Evolutionary conservation across 2,329 filamentous ascomycete genomes (phyloP).

Genomic region (Aspergillus ibericus): DNA sequence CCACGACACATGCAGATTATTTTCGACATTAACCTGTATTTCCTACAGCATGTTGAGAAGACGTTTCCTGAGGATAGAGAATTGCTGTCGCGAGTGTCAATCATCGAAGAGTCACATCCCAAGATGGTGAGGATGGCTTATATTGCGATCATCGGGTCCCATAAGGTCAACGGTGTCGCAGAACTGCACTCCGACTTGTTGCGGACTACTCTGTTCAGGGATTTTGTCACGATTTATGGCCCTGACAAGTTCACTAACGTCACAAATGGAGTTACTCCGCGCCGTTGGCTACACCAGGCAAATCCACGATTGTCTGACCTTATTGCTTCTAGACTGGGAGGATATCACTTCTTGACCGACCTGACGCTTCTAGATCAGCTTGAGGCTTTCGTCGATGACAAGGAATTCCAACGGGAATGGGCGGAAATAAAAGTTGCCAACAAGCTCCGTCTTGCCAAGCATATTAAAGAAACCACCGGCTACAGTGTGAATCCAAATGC

Average conservation of each 20-base stretch:
- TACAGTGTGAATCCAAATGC: constrained; percentile 82
- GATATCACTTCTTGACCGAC: constrained; percentile 84
- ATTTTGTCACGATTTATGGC: constrained; percentile 93
- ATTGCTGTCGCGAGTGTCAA: constrained; percentile 81
- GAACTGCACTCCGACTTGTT: constrained; percentile 97
- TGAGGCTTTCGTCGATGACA: constrained; percentile 80
- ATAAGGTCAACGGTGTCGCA: constrained; percentile 98
- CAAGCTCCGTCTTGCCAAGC: constrained; percentile 87
- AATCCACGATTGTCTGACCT: constrained; percentile 90
- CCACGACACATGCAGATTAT: constrained; percentile 96
- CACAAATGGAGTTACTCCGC: constrained; percentile 94
- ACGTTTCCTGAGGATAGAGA: constrained; percentile 87
- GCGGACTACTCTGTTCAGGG: constrained; percentile 99
- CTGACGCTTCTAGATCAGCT: constrained; percentile 82
- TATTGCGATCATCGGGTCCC: constrained; percentile 91
- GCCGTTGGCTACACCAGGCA: constrained; percentile 95
- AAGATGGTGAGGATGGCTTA: constrained; percentile 99
- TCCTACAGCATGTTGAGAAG: constrained; percentile 87
- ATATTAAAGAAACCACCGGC: constrained; percentile 79
- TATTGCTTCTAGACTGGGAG: constrained; percentile 84
- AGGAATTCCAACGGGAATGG: constrained; percentile 91
- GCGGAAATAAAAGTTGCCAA: constrained; percentile 95
- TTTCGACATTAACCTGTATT: constrained; percentile 95
- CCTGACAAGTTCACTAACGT: constrained; percentile 98
- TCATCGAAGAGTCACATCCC: constrained; percentile 93